Evolutionary conservation across 805 yeast species (phyloP).

Genomic region (Soucietia sequanensis): DNA sequence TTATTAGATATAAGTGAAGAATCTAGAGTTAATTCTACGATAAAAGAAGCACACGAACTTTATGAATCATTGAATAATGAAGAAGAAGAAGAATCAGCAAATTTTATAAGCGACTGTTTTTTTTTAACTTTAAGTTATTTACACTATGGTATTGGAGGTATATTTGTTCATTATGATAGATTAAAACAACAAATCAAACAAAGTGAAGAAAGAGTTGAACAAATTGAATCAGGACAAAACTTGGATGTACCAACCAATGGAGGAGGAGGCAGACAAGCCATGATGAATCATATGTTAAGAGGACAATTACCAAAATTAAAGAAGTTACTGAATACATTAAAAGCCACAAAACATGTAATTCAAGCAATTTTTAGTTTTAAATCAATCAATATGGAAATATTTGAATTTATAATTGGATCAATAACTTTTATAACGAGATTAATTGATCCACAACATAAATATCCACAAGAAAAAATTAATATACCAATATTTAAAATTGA

Average conservation of each 20-base stretch:
- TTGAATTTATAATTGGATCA: conserved; percentile 77
- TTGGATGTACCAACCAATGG: conserved; percentile 27
- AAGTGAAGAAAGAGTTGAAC: conserved; percentile 47
- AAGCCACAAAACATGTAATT: conserved; percentile 54
- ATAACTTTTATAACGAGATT: conserved; percentile 67
- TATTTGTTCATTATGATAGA: conserved; percentile 54
- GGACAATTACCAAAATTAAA: conserved; percentile 50
- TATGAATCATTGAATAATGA: conserved; percentile 40
- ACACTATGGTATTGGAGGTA: conserved; percentile 89
- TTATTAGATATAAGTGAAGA: conserved; percentile 74
- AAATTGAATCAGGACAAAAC: conserved; percentile 31
- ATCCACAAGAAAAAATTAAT: conserved; percentile 50
- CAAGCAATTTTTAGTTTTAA: conserved; percentile 61
- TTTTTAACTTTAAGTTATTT: conserved; percentile 73
- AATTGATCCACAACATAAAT: conserved; percentile 68
- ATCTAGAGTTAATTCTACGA: conserved; percentile 76
- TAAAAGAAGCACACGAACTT: conserved; percentile 63
- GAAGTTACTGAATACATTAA: conserved; percentile 30
- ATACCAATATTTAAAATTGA: conserved; percentile 57
- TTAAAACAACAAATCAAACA: conserved; percentile 49
- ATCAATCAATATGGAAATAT: conserved; percentile 59
- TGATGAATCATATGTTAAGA: conserved; percentile 18
- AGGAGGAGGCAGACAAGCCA: conserved; percentile 16
- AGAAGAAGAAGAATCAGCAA: conserved; percentile 33
- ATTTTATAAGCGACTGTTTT: conserved; percentile 91